Percentiles rank a stretch among this genome's conserved stretches.
Evolutionary conservation across 2,329 filamentous ascomycete species (phyloP).

Genomic region (Nemania sp.): DNA sequence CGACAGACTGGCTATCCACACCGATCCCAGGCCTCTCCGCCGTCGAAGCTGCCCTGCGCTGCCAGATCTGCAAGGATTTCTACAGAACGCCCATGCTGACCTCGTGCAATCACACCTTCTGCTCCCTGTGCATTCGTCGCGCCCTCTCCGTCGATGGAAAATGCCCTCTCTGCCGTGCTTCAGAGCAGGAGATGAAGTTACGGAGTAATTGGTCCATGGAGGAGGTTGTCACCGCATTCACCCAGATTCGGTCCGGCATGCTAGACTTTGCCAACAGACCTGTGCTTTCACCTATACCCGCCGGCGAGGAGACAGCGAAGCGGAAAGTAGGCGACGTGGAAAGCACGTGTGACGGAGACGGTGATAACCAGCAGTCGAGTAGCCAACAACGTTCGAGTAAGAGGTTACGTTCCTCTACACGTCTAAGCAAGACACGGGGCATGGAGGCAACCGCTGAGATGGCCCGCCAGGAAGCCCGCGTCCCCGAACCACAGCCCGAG

Average conservation of each 20-base stretch:
- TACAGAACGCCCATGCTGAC: constrained; percentile 95
- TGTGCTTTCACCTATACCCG: constrained; percentile 39
- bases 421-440: constrained; percentile 58
- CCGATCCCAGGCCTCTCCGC: constrained; percentile 73
- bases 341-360: constrained; percentile 43
- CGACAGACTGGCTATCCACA: constrained; percentile 86
- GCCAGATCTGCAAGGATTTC: constrained; percentile 98
- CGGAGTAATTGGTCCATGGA: constrained; percentile 86
- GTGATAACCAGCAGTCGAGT: constrained; percentile 29
- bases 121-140: constrained; percentile 92
- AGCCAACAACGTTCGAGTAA: constrained; percentile 56
- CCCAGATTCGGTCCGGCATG: constrained; percentile 70
- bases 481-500: constrained; percentile 38
- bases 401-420: constrained; percentile 64
- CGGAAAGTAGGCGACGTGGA: constrained; percentile 59
- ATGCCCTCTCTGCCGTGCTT: constrained; percentile 84
- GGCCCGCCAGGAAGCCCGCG: constrained; percentile 51
- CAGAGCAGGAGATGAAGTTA: constrained; percentile 86
- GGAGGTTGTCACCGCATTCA: constrained; percentile 85
- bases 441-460: constrained; percentile 55
- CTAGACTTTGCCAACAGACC: constrained; percentile 72
- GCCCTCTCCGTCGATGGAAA: constrained; percentile 85
- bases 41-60: constrained; percentile 88
- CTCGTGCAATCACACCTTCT: constrained; percentile 94
- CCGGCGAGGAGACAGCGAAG: constrained; percentile 58